Percentiles rank a stretch among this genome's conserved stretches.
Conservation (phyloP, 768 basidiomycete species). For the Amanita jacksonii region DNA sequence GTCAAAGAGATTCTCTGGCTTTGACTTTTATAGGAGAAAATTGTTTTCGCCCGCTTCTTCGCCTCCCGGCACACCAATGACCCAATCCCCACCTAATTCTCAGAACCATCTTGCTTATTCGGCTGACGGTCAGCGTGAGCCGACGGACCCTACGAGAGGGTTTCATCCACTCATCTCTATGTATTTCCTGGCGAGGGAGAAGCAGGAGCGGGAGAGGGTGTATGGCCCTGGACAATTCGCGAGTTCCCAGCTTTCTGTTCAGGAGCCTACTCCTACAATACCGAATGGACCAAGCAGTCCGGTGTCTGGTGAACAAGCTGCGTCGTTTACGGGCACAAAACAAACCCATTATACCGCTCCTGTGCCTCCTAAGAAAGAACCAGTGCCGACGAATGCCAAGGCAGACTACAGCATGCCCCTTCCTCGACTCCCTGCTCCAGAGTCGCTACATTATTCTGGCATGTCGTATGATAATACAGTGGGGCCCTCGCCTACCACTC, state of each 20-base stretch:
- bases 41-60: conserved; percentile 60
- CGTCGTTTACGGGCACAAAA: conserved; percentile 10
- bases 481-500: conserved; percentile 50
- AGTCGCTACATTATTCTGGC: conserved; percentile 71
- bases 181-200: conserved; percentile 93
- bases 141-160: conserved; percentile 77
- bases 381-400: conserved; percentile 20
- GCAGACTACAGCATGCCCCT: conserved; percentile 80
- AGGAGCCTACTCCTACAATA: conserved; percentile 13
- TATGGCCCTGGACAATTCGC: conserved; percentile 95
- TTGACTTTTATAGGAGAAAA: conserved; percentile 91
- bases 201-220: conserved; percentile 87
- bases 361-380: conserved; percentile 19
- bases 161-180: conserved; percentile 95
- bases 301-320: neutral
- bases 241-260: conserved; percentile 71
- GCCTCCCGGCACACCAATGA: conserved; percentile 29
- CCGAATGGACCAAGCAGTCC: conserved; percentile 3
- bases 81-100: conserved; percentile 51
- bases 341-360: conserved; percentile 21
- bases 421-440: conserved; percentile 72
- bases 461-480: conserved; percentile 65
- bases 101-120: conserved; percentile 43
- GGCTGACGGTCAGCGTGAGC: conserved; percentile 38
- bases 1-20: conserved; percentile 83